Conservation (phyloP, 768 basidiomycete genomes). For the Crucibulum laeve region DNA sequence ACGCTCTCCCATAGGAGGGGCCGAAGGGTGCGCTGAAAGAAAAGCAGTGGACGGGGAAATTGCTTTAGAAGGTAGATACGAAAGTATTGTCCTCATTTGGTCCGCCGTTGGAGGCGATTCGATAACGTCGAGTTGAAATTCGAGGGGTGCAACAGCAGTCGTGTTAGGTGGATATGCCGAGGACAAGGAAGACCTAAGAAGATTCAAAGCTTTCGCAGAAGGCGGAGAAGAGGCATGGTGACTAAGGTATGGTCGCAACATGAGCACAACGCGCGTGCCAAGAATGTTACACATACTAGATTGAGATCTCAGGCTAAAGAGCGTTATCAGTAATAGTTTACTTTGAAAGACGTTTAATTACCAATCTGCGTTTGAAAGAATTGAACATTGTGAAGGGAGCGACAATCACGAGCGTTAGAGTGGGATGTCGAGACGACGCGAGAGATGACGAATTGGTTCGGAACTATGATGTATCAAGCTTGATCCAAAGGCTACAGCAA, state of each 20-base stretch:
- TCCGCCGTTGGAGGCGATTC: conserved; percentile 64
- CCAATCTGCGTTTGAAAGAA: conserved; percentile 30
- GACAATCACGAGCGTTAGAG: background rate
- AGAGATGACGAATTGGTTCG: background rate
- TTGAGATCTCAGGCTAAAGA: conserved; percentile 54
- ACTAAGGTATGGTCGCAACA: conserved; percentile 27
- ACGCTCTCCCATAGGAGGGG: conserved; percentile 31
- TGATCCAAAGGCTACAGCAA: background rate
- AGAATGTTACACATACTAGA: conserved; percentile 45
- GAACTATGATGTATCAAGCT: no score
- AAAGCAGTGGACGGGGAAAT: conserved; percentile 39
- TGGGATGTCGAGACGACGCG: no score
- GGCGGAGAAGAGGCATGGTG: conserved; percentile 64
- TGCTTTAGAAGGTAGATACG: conserved; percentile 45
- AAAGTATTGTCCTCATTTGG: conserved; percentile 63
- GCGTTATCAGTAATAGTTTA: background rate
- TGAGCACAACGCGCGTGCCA: conserved; percentile 3
- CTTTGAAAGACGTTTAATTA: conserved; percentile 12
- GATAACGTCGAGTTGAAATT: conserved; percentile 70
- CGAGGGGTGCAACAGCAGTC: conserved; percentile 43
- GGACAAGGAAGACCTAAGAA: conserved; percentile 57
- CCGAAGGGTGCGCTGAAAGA: conserved; percentile 60
- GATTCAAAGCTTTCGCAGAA: conserved; percentile 53
- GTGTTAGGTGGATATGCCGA: conserved; percentile 56
- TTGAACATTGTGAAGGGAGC: conserved; percentile 24